These are phyloP conservation scores for Cyamopsis tetragonoloba DNA, from an alignment of 306 rosid genomes.

Conservation along the genomic window DNA sequence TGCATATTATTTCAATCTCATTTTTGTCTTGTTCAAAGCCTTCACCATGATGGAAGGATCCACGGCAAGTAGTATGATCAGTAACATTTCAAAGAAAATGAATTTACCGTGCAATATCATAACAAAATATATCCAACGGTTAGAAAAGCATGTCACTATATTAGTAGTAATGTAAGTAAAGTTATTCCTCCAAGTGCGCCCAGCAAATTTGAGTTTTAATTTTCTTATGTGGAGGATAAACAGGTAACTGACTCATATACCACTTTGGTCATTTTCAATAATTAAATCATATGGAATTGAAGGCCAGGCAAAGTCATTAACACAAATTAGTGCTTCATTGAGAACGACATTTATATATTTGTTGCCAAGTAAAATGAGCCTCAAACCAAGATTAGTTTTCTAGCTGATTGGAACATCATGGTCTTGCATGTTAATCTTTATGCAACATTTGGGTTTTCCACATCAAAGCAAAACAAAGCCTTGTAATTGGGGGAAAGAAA, in stretches of 20 bases:
- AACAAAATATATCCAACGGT: not conserved
- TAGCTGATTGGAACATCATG: not conserved
- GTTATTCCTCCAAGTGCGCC: slow-evolving; percentile 33
- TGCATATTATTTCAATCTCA: slow-evolving; percentile 9
- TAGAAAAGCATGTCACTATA: slow-evolving; percentile 16
- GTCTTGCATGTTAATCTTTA: slow-evolving; percentile 26
- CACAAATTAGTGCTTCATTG: slow-evolving; percentile 31
- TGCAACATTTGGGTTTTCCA: slow-evolving; percentile 11
- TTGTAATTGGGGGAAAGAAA: slow-evolving; percentile 1
- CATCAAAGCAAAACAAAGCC: slow-evolving; percentile 14
- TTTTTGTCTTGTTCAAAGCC: slow-evolving; percentile 8
- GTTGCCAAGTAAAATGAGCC: not conserved
- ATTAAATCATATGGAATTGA: slow-evolving; percentile 31
- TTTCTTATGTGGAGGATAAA: slow-evolving; percentile 25
- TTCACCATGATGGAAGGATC: slow-evolving; percentile 2
- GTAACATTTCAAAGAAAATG: not conserved
- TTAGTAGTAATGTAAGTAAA: no score
- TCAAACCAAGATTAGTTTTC: not conserved
- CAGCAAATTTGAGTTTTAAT: not conserved
- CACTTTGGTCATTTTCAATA: slow-evolving; percentile 39
- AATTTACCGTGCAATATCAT: not conserved
- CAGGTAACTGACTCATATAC: slow-evolving; percentile 30
- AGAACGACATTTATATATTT: slow-evolving; percentile 32
- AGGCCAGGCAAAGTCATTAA: slow-evolving; percentile 27
- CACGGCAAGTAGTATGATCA: not conserved